Evolutionary conservation across 1,139 yeast species (phyloP).

Genomic region (Magnusiomyces suaveolens): DNA sequence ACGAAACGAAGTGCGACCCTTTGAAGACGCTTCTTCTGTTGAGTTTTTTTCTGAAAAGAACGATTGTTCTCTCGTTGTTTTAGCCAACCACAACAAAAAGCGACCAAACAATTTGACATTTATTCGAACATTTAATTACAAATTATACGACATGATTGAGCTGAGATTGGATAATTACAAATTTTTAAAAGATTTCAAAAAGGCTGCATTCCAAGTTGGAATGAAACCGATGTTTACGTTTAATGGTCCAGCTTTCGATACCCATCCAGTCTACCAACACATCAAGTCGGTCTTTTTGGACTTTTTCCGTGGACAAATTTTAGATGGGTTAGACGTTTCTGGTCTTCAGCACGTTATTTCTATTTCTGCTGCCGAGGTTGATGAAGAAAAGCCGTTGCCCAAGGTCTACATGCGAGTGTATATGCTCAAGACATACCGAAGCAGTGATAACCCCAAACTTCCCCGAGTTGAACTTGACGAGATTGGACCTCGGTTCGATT

Average conservation of each 20-base stretch:
- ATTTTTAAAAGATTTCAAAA: slow-evolving; percentile 64
- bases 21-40: slow-evolving; percentile 77
- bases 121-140: slow-evolving; percentile 79
- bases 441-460: slow-evolving; percentile 62
- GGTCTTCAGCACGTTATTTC: slow-evolving; percentile 88
- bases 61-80: slow-evolving; percentile 78
- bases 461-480: slow-evolving; percentile 94
- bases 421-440: slow-evolving; percentile 65
- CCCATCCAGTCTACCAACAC: slow-evolving; percentile 78
- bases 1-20: slow-evolving; percentile 84
- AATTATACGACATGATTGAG: slow-evolving; percentile 91
- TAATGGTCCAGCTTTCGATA: slow-evolving; percentile 86
- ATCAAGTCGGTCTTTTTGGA: slow-evolving; percentile 82
- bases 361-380: slow-evolving; percentile 61
- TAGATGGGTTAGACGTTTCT: slow-evolving; percentile 83
- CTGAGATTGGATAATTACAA: slow-evolving; percentile 62
- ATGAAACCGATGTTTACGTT: slow-evolving; percentile 90
- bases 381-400: slow-evolving; percentile 66
- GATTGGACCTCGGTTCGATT: slow-evolving; percentile 92
- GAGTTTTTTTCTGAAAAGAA: slow-evolving; percentile 94
- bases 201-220: slow-evolving; percentile 75
- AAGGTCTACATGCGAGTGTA: slow-evolving; percentile 83
- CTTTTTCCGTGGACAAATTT: slow-evolving; percentile 76
- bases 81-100: slow-evolving; percentile 76
- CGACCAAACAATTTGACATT: slow-evolving; percentile 88